These are phyloP conservation scores for Saturnispora hagleri DNA, from an alignment of 805 yeast species.

Conservation along the genomic window DNA sequence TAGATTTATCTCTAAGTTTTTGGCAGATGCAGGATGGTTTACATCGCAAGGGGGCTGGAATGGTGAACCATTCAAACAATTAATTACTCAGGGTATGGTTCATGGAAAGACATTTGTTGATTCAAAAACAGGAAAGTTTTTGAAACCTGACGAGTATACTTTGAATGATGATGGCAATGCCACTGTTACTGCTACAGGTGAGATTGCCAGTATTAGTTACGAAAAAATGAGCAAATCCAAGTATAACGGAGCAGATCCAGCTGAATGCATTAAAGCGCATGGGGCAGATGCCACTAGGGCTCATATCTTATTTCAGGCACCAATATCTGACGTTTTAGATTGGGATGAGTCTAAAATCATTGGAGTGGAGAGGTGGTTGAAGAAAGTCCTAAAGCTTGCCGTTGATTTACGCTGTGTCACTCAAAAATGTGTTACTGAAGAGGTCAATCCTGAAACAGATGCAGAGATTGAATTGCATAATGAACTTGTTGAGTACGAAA, in stretches of 20 bases:
- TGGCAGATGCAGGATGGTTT: slow-evolving; percentile 62
- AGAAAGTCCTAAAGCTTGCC: slow-evolving; percentile 33
- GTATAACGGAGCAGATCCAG: slow-evolving; percentile 89
- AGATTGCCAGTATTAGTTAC: slow-evolving; percentile 44
- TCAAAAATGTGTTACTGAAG: background rate
- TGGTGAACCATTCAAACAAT: slow-evolving; percentile 74
- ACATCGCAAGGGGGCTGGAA: slow-evolving; percentile 34
- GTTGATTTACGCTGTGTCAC: slow-evolving; percentile 3
- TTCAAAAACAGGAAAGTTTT: slow-evolving; percentile 62
- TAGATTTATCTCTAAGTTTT: slow-evolving; percentile 75
- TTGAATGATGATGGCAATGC: slow-evolving; percentile 33
- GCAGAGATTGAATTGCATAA: slow-evolving; percentile 52
- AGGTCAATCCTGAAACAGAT: slow-evolving; percentile 14
- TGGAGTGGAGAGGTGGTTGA: slow-evolving; percentile 85
- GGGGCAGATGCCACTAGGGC: slow-evolving; percentile 96
- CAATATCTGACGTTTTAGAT: slow-evolving; percentile 66
- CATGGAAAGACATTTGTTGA: slow-evolving; percentile 79
- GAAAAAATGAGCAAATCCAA: slow-evolving; percentile 98
- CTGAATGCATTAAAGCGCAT: slow-evolving; percentile 56
- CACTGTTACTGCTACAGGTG: slow-evolving; percentile 40
- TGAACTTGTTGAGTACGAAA: slow-evolving; percentile 38
- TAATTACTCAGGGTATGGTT: slow-evolving; percentile 97
- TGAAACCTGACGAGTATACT: slow-evolving; percentile 71
- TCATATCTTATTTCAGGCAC: slow-evolving; percentile 86
- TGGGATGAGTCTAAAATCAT: slow-evolving; percentile 88